phyloP scores from a whole-genome alignment of 2,329 filamentous ascomycete genomes.

The Cryphonectria radicalis region DNA sequence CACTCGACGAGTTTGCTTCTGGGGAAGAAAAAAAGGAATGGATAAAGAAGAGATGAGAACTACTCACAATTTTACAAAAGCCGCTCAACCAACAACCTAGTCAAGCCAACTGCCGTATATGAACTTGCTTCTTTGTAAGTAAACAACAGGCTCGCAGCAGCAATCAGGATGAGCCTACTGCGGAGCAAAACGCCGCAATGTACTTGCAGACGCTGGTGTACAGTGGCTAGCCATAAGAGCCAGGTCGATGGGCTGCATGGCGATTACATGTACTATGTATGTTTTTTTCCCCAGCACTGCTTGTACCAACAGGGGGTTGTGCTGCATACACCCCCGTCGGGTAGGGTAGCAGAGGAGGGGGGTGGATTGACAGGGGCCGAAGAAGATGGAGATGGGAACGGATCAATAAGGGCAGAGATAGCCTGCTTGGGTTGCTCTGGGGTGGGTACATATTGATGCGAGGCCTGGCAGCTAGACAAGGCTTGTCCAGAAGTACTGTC shows the following conservation, averaged over 20 bases:
- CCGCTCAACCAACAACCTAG: conserved; percentile 16
- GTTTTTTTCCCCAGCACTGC: conserved; percentile 42
- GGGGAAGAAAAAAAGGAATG: not conserved
- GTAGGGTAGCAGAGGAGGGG: conserved; percentile 32
- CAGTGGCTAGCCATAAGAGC: conserved; percentile 36
- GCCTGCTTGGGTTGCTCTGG: conserved; percentile 22
- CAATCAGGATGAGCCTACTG: conserved; percentile 31
- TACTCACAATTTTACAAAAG: conserved; percentile 23
- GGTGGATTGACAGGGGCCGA: conserved; percentile 34
- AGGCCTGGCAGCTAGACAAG: conserved; percentile 21
- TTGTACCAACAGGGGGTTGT: conserved; percentile 44
- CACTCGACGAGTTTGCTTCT: conserved; percentile 1
- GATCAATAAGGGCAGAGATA: conserved; percentile 26
- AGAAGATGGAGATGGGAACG: conserved; percentile 35
- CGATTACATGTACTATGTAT: conserved; percentile 42
- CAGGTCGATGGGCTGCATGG: conserved; percentile 35
- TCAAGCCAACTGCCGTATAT: conserved; percentile 16
- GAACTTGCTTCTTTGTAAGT: conserved; percentile 8
- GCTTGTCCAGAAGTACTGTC: conserved; percentile 4
- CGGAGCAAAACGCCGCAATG: conserved; percentile 39
- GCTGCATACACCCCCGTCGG: conserved; percentile 20
- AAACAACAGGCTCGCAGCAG: conserved; percentile 21
- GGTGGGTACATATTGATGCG: conserved; percentile 26
- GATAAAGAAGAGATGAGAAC: conserved; percentile 1
- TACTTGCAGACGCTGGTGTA: conserved; percentile 35